Conservation (phyloP, 192 early-diverging fungal genomes). For the Oehlia diaphana region DNA sequence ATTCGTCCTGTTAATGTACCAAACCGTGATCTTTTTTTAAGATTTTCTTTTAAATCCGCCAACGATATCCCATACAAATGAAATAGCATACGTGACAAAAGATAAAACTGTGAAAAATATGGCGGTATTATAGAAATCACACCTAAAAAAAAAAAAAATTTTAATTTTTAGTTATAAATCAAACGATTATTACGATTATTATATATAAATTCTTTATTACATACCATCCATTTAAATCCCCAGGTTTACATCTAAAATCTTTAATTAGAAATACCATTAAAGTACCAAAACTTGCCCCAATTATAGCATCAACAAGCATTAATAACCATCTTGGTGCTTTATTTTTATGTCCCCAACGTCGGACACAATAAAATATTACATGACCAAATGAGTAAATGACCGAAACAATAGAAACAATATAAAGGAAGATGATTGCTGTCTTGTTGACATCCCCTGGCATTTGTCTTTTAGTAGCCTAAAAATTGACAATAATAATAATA, state of each 20-base stretch:
- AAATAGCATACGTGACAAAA: not conserved
- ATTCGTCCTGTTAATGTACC: no score
- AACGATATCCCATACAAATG: slow-evolving; percentile 3
- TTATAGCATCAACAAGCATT: not conserved
- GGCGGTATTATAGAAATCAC: slow-evolving; percentile 11
- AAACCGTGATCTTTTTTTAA: no score
- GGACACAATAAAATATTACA: not conserved
- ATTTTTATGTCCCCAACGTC: not conserved
- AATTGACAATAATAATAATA: not conserved
- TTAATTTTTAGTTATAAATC: not conserved
- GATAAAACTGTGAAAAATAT: not conserved
- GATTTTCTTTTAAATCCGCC: not conserved
- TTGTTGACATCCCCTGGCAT: not conserved
- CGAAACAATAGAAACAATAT: not conserved
- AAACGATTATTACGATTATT: no score
- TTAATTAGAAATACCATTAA: slow-evolving; percentile 18
- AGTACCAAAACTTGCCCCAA: not conserved
- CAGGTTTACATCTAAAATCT: not conserved
- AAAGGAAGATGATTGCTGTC: not conserved
- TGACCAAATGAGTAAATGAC: not conserved
- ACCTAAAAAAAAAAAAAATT: not conserved
- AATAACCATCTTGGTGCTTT: not conserved
- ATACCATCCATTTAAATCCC: not conserved
- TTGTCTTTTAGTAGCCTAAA: not conserved
- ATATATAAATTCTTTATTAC: not conserved